Conservation (phyloP, 2,329 filamentous ascomycete species). For the Fusarium sp. region DNA sequence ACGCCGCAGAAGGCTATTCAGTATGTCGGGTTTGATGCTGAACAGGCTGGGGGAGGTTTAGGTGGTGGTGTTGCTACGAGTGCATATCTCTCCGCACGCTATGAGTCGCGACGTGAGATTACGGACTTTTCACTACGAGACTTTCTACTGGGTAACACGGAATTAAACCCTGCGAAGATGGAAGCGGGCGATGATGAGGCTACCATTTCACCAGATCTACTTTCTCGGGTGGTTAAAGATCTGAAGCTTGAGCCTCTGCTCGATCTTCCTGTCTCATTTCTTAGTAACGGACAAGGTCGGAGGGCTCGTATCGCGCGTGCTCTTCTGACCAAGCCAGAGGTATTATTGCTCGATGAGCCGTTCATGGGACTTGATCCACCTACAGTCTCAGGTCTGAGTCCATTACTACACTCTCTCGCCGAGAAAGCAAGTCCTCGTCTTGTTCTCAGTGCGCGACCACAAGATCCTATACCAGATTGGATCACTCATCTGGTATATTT, state of each 20-base stretch:
- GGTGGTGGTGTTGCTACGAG: conserved; percentile 72
- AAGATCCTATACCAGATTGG: conserved; percentile 91
- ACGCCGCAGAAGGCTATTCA: conserved; percentile 78
- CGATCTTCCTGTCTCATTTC: conserved; percentile 85
- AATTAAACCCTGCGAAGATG: conserved; percentile 77
- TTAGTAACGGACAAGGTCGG: conserved; percentile 94
- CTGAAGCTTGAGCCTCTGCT: conserved; percentile 77
- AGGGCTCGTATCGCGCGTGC: conserved; percentile 90
- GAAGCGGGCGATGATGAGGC: conserved; percentile 57
- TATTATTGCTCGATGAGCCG: conserved; percentile 90
- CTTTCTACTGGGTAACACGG: conserved; percentile 85
- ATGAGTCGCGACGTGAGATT: conserved; percentile 87
- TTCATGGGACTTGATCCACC: conserved; percentile 96
- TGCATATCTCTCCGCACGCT: conserved; percentile 88
- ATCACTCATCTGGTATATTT: conserved; percentile 86
- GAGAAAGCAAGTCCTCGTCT: conserved; percentile 76
- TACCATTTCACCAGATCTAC: conserved; percentile 62
- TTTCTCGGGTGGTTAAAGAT: conserved; percentile 76
- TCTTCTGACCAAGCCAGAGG: conserved; percentile 80
- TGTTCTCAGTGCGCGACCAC: conserved; percentile 82
- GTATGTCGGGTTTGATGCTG: conserved; percentile 91
- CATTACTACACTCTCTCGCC: conserved; percentile 77
- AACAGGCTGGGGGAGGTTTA: conserved; percentile 67
- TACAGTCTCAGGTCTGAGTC: conserved; percentile 78
- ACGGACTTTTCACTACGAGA: conserved; percentile 88